Evolutionary conservation across 2,329 filamentous ascomycete genomes (phyloP), one percentile per base, ranked within the genome.

Genomic region (Trichophyton benhamiae): DNA sequence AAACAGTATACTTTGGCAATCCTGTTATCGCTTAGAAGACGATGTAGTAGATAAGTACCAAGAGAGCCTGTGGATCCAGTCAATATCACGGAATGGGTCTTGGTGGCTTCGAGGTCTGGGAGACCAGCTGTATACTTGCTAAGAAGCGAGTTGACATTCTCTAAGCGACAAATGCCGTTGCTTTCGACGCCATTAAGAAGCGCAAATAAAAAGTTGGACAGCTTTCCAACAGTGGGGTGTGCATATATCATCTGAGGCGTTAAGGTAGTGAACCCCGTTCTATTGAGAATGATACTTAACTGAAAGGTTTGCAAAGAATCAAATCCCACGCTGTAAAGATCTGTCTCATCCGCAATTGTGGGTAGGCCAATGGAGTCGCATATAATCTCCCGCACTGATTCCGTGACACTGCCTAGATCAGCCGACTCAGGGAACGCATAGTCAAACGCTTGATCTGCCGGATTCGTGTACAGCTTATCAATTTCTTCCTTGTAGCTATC

Each of bases 11-110:
- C 67, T 63, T 75, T 77, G 38, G 69, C 67, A 11, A 81, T 72
- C 3, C 64, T 61, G 0, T 74, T 69, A 22, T 69, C 68, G 9
- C 61, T 62, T 1, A 74, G 64, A 22, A 79, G 68, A 15, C 67
- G 52, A 58, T 78, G 69, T 2, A 82, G 71, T 44, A 81, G 69
- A 65, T 81, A 80, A 2, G 73, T 76, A 0, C 80, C 80, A 17
- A 82, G 65, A 3, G 75, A 77, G 6, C 80, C 79, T 0, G 80
- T 82, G 3, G 75, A 78, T 13, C 78, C 80, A 0, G 78, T 82
- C 20, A 82, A 63, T 6, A 79, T 64, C 1, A 75, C 64, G 27
- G 65, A 59, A 57, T 62, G 57, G 15, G 9, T 52, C 20, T 52
- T 27, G 1, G 46, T 52, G 20, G 30, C 55, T 44, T 63, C 59